Evolutionary conservation across 2,329 filamentous ascomycete genomes (phyloP).

Genomic region (Zymoseptoria crescenta): DNA sequence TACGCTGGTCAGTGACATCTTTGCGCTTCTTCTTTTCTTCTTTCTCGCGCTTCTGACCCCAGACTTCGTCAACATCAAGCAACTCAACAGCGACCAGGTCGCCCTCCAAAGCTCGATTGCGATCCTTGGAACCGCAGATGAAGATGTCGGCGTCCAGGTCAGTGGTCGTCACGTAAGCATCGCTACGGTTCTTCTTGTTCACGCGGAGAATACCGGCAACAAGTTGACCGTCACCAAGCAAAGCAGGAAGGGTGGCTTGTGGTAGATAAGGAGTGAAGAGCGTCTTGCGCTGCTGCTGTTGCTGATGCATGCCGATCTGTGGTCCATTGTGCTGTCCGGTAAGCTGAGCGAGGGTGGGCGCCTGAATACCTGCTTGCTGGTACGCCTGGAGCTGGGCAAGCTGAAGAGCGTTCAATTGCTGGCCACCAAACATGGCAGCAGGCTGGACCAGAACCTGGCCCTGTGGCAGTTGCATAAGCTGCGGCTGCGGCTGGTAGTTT

Average conservation of each 20-base stretch:
- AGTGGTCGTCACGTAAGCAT: constrained; percentile 91
- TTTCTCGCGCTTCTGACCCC: constrained; percentile 97
- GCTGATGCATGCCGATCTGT: constrained; percentile 50
- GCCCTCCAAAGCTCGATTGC: constrained; percentile 91
- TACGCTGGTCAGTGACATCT: constrained; percentile 89
- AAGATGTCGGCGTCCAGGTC: constrained; percentile 98
- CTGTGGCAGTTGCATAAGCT: constrained; percentile 75
- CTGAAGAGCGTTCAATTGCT: constrained; percentile 81
- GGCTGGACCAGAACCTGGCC: constrained; percentile 74
- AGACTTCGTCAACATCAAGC: constrained; percentile 95
- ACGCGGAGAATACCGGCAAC: constrained; percentile 94
- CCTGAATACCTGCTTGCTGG: constrained; percentile 72
- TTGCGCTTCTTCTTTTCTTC: constrained; percentile 99
- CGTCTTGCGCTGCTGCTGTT: constrained; percentile 92
- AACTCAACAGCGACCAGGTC: constrained; percentile 94
- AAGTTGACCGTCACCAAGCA: constrained; percentile 84
- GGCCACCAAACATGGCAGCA: constrained; percentile 73
- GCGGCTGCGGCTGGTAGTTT: constrained; percentile 67
- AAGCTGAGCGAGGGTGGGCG: constrained; percentile 32
- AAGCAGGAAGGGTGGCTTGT: constrained; percentile 83
- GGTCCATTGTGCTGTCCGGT: constrained; percentile 38
- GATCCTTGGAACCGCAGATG: constrained; percentile 98
- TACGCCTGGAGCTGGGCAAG: constrained; percentile 85
- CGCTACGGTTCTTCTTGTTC: constrained; percentile 99
- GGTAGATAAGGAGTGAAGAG: constrained; percentile 96